Base-by-base conservation (phyloP, 2,329 filamentous ascomycete species). In the Aspergillus eucalypticola region DNA sequence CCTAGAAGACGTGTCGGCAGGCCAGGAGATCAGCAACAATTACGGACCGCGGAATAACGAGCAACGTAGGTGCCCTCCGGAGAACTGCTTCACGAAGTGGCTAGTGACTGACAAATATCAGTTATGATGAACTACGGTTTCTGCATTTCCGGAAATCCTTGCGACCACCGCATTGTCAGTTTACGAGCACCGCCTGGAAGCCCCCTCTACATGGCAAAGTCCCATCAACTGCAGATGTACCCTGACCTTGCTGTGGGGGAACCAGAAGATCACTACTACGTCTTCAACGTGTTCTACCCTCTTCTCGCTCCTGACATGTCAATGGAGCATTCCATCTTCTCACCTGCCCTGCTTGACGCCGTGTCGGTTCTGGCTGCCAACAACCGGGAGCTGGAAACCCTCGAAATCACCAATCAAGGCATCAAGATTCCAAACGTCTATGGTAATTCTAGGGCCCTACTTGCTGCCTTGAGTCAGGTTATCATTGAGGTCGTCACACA, bases 1-100 rank as follows among this genome's bases (percentile, higher is more conserved):
- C 2, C 72, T 82, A 21, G 74, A 81, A 10, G 69, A 75, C 7
- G 82, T 87, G 66, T 52, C 64, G 4, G 75, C 84, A 0, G 86
- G 87, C 0, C 73, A 84, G 29, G 80, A 84, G 64, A 75, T 84
- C 23, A 88, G 82, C 68, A 90, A 91, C 77, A 91, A 90, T 72
- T 92, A 92, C 69, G 89, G 89, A 29, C 76, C 80, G n/a, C 90
- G 91, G 74, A 90, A 88, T 6, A 92, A 92, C 67, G 88, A 88
- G 60, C 88, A 91, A 75, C 77, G 80, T 77, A 62, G 50, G 75
- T 63, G 27, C 42, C 13, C 8, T 6, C 35, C 50, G 8, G 10
- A 10, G 8, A 15, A 11, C 27, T 23, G 32, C 13, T 48, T 35
- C 49, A 23, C 4, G 17, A 10, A n/a, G 11, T 53, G 4, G 15